Percentiles rank a stretch among this genome's conserved stretches.
These are phyloP conservation scores for Pythium dissotocum DNA, from an alignment of 352 stramenopile genomes.

Conservation along the genomic window DNA sequence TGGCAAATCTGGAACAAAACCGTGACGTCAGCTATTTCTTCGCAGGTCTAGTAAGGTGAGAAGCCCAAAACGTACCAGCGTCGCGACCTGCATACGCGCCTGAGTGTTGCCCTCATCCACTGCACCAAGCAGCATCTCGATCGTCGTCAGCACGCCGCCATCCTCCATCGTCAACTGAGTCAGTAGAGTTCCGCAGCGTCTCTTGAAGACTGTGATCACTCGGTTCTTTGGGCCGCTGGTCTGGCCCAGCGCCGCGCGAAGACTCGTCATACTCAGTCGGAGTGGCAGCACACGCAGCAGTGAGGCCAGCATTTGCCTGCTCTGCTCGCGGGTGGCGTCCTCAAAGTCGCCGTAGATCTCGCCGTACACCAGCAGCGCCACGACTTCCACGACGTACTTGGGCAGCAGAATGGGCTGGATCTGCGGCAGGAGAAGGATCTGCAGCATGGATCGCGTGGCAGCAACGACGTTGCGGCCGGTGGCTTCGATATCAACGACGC, in stretches of 20 bases:
- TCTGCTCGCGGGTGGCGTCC: constrained; percentile 31
- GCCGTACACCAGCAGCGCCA: constrained; percentile 66
- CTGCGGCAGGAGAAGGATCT: constrained; percentile 67
- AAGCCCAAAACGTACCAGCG: constrained; percentile 36
- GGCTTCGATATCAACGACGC: constrained; percentile 8
- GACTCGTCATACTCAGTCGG: constrained; percentile 71
- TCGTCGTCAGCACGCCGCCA: constrained; percentile 74
- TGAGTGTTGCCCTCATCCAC: constrained; percentile 87
- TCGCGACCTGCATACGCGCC: constrained; percentile 79
- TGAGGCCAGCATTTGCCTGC: constrained; percentile 38
- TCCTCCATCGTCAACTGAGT: constrained; percentile 65
- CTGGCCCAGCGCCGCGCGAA: constrained; percentile 68
- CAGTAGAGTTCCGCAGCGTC: constrained; percentile 56
- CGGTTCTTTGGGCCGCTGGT: constrained; percentile 6
- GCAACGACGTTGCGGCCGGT: constrained; percentile 36
- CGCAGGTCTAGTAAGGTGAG: not conserved
- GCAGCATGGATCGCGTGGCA: constrained; percentile 50
- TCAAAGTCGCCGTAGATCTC: constrained; percentile 23
- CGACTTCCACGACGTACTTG: constrained; percentile 78
- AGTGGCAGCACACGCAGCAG: constrained; percentile 60
- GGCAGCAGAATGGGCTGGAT: constrained; percentile 77
- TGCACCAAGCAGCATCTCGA: constrained; percentile 75
- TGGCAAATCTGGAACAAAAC: constrained; percentile 55
- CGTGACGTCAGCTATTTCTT: not conserved
- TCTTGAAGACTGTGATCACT: constrained; percentile 53